A percentile compares a stretch with the other conserved stretches of the same genome.
Evolutionary conservation across 345 rosid genomes (phyloP).

Genomic region (Hevea brasiliensis): DNA sequence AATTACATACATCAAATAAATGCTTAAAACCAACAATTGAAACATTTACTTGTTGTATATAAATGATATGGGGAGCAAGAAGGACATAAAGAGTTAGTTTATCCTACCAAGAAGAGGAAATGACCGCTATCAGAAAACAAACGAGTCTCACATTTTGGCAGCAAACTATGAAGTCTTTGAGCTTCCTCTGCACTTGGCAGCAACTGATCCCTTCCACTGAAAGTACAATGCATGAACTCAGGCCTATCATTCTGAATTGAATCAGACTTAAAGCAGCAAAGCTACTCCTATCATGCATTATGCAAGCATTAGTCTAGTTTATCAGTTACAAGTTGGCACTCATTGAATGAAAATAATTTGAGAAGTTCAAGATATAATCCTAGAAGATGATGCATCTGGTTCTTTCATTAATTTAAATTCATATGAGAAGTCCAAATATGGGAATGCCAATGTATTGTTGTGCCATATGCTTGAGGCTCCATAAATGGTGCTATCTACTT

Average conservation of each 20-base stretch:
- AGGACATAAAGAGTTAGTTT: constrained; percentile 9
- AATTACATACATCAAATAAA: constrained; percentile 1
- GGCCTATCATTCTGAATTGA: not conserved
- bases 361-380: constrained; percentile 6
- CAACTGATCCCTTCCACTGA: constrained; percentile 76
- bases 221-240: constrained; percentile 1
- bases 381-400: not conserved
- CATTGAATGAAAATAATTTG: not conserved
- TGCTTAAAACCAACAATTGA: not conserved
- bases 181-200: constrained; percentile 72
- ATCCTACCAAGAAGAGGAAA: constrained; percentile 73
- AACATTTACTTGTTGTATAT: not conserved
- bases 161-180: constrained; percentile 44
- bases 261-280: constrained; percentile 7
- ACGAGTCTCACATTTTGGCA: constrained; percentile 56
- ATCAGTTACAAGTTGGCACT: not conserved
- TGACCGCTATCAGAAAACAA: constrained; percentile 59
- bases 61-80: not conserved
- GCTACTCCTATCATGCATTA: not conserved
- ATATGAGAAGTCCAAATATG: not conserved
- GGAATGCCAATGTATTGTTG: not conserved
- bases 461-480: not conserved
- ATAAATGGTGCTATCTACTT: not conserved
- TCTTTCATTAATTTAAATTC: not conserved
- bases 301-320: not conserved